Percentiles rank a stretch among this genome's conserved stretches.
phyloP scores from a whole-genome alignment of 1,284 basidiomycete genomes.

The Malassezia sp. region DNA sequence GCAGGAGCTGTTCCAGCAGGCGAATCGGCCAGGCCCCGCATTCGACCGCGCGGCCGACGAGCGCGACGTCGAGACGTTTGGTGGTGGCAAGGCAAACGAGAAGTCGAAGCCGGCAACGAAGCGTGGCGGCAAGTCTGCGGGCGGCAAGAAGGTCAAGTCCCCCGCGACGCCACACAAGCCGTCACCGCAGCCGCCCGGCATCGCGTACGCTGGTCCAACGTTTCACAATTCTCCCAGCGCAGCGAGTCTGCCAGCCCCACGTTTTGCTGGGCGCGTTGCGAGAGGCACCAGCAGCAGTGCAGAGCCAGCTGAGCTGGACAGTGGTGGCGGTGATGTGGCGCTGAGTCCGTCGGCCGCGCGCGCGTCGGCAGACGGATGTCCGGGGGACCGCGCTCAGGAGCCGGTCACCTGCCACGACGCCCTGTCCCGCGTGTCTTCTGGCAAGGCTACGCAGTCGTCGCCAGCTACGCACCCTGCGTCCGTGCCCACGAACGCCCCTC shows the following conservation, averaged over 20 bases:
- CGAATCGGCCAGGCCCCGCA: not conserved
- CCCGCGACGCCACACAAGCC: constrained; percentile 7
- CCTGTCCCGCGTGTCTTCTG: too few species aligned
- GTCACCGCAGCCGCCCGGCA: not conserved
- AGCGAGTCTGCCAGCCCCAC: constrained; percentile 12
- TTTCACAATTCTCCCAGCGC: constrained; percentile 16
- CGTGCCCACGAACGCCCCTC: too few species aligned
- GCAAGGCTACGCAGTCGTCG: too few species aligned
- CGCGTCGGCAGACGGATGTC: too few species aligned
- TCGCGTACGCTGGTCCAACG: constrained; percentile 11
- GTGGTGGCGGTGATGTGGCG: not conserved
- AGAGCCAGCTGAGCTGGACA: not conserved
- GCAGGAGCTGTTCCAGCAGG: constrained; percentile 12
- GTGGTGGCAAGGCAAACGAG: not conserved
- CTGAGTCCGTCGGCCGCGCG: too few species aligned
- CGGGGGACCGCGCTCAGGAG: too few species aligned
- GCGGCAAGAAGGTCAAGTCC: not conserved
- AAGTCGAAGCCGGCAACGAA: not conserved
- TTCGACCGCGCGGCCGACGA: constrained; percentile 9
- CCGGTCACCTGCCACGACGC: too few species aligned
- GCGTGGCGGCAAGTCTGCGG: not conserved
- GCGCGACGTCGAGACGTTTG: constrained; percentile 15
- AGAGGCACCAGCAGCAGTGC: too few species aligned
- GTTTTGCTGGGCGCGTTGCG: constrained; percentile 1
- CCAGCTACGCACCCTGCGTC: too few species aligned